Evolutionary conservation across 805 yeast species (phyloP).

Genomic region (Hanseniaspora lachancei): DNA sequence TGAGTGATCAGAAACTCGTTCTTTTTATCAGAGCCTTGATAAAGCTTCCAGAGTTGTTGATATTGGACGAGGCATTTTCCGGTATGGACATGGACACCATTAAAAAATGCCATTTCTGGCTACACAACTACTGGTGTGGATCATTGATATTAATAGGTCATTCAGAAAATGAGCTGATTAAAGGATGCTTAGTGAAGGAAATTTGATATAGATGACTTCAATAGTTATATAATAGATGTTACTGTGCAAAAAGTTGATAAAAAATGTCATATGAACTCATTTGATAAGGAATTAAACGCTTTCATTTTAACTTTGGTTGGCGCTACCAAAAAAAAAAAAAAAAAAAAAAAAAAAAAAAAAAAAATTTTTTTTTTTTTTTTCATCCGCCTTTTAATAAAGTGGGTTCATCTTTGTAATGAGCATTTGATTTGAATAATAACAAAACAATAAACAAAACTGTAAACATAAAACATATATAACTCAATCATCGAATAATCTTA

Average conservation of each 20-base stretch:
- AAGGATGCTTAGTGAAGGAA: constrained; percentile 35
- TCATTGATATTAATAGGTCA: constrained; percentile 76
- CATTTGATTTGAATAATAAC: neutral
- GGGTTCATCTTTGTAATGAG: neutral
- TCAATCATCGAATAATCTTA: too few species aligned
- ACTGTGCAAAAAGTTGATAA: too few species aligned
- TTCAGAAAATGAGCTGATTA: constrained; percentile 60
- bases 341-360: neutral
- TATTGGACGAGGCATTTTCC: constrained; percentile 85
- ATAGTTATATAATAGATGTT: too few species aligned
- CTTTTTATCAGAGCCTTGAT: constrained; percentile 66
- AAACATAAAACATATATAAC: neutral
- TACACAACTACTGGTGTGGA: constrained; percentile 42
- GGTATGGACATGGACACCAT: constrained; percentile 65
- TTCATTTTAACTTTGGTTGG: neutral
- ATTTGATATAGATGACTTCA: neutral
- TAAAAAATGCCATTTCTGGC: constrained; percentile 39
- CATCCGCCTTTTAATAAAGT: neutral
- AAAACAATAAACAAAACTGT: neutral
- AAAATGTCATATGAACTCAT: too few species aligned
- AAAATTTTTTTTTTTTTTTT: neutral
- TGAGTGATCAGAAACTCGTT: constrained; percentile 66
- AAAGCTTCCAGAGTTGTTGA: constrained; percentile 62
- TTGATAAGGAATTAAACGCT: too few species aligned
- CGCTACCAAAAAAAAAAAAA: neutral